Percentiles rank a stretch among this genome's conserved stretches.
These are phyloP conservation scores for Astrothelium subdiscretum DNA, from an alignment of 495 filamentous ascomycete genomes.

Conservation along the genomic window DNA sequence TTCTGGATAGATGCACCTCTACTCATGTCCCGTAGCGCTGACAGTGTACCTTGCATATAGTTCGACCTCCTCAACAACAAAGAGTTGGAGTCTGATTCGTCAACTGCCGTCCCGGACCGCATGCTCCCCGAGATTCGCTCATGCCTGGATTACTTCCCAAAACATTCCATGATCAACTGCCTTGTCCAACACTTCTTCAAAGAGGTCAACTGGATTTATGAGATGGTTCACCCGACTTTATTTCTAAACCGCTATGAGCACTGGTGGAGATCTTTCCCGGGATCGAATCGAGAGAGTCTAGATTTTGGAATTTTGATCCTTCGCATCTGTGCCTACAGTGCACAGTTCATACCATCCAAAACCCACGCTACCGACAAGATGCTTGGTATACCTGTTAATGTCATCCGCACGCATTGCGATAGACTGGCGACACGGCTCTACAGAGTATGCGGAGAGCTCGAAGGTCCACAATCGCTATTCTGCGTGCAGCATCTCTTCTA, in stretches of 20 bases:
- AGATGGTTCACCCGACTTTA: not conserved
- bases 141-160: not conserved
- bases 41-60: not conserved
- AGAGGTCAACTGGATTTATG: not conserved
- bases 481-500: not conserved
- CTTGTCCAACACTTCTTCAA: not conserved
- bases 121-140: not conserved
- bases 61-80: not conserved
- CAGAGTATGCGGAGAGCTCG: not conserved
- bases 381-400: not conserved
- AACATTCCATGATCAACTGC: not conserved
- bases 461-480: not conserved
- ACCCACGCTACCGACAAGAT: not conserved
- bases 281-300: not conserved
- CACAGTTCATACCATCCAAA: not conserved
- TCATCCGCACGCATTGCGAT: not conserved
- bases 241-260: not conserved
- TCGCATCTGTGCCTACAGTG: not conserved
- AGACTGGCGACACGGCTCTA: not conserved
- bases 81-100: not conserved
- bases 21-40: not conserved
- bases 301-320: not conserved
- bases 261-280: not conserved
- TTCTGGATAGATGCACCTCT: not conserved
- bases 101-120: not conserved